Percentiles rank a stretch among this genome's conserved stretches.
These are phyloP conservation scores for Cordyceps cateniannulata DNA, from an alignment of 2,329 filamentous ascomycete species.

Conservation along the genomic window DNA sequence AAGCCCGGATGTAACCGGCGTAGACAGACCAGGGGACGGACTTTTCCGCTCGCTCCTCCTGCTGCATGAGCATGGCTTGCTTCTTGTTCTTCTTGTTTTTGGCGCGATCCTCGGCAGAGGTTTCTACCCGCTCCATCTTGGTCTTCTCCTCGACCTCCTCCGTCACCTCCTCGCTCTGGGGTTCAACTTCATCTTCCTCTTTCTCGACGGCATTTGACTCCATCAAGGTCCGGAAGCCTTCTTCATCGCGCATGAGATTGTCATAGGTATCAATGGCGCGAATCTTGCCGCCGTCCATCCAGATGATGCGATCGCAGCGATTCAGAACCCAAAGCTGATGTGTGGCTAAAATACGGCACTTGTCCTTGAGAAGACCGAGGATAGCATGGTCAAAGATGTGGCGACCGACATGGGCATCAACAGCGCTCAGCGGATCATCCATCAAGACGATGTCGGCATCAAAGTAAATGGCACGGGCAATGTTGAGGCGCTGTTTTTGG, in stretches of 20 bases:
- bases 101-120: slow-evolving; percentile 17
- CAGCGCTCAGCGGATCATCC: slow-evolving; percentile 63
- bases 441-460: slow-evolving; percentile 61
- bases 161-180: slow-evolving; percentile 40
- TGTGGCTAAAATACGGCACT: slow-evolving; percentile 85
- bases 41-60: slow-evolving; percentile 61
- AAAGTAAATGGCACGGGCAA: slow-evolving; percentile 74
- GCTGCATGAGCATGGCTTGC: slow-evolving; percentile 62
- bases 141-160: slow-evolving; percentile 34
- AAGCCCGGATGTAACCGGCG: slow-evolving; percentile 67
- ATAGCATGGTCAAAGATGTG: slow-evolving; percentile 94
- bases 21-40: slow-evolving; percentile 80
- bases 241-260: slow-evolving; percentile 73
- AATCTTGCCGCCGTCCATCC: slow-evolving; percentile 83
- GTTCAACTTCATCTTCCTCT: slow-evolving; percentile 43
- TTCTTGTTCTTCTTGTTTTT: slow-evolving; percentile 53
- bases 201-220: slow-evolving; percentile 72
- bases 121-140: slow-evolving; percentile 14
- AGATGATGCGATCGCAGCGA: slow-evolving; percentile 85
- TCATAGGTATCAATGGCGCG: slow-evolving; percentile 84
- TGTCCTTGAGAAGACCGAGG: slow-evolving; percentile 77
- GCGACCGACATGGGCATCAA: slow-evolving; percentile 63
- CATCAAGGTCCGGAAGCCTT: slow-evolving; percentile 78
- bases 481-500: slow-evolving; percentile 92
- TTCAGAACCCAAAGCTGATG: slow-evolving; percentile 92